Percentiles rank a stretch among this genome's conserved stretches.
Conservation (phyloP, 495 filamentous ascomycete genomes). For the Xylaria scruposa region DNA sequence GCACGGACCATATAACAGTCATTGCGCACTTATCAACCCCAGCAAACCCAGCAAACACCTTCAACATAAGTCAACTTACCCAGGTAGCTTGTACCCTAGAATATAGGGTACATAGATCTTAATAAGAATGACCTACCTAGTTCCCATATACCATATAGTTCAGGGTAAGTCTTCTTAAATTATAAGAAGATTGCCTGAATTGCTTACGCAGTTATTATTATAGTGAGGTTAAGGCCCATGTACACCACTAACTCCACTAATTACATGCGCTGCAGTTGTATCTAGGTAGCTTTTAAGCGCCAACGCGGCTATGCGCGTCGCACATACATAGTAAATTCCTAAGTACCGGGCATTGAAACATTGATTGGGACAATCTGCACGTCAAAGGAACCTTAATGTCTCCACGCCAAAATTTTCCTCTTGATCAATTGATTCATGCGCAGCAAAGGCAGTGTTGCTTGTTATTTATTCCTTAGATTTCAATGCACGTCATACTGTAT, state of each 20-base stretch:
- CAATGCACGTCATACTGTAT: not conserved
- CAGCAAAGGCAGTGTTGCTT: not conserved
- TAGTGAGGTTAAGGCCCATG: not conserved
- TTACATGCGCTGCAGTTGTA: not conserved
- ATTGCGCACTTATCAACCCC: not conserved
- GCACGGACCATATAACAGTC: not conserved
- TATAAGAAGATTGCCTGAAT: no score
- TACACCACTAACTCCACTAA: not conserved
- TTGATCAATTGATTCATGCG: not conserved
- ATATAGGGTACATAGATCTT: not conserved
- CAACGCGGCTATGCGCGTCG: not conserved
- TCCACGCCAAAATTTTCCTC: not conserved
- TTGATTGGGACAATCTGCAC: not conserved
- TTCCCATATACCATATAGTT: not conserved
- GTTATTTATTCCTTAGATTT: not conserved
- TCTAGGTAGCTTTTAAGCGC: not conserved
- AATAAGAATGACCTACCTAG: not conserved
- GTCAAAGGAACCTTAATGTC: not conserved
- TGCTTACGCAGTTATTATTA: not conserved
- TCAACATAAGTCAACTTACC: not conserved
- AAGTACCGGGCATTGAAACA: not conserved
- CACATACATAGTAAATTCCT: not conserved
- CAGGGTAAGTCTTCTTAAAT: not conserved
- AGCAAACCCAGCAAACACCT: no score
- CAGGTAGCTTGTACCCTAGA: not conserved